These are phyloP conservation scores for Polygonum aviculare DNA, from an alignment of 148 eudicot genomes.

Conservation along the genomic window DNA sequence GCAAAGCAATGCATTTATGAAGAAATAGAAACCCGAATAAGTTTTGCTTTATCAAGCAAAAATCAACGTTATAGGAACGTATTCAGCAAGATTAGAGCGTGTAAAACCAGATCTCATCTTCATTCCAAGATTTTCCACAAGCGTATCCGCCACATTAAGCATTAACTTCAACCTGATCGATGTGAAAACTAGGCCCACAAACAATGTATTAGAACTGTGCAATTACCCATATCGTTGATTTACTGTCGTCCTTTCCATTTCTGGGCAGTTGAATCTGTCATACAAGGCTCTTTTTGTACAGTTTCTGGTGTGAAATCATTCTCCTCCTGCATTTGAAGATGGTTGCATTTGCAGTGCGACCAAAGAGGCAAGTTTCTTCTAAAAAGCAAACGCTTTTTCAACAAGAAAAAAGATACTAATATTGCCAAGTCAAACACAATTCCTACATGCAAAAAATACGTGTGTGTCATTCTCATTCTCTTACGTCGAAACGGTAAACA, in stretches of 20 bases:
- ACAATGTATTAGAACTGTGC: neutral
- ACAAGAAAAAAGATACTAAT: neutral
- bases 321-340: neutral
- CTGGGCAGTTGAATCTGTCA: conserved; percentile 7
- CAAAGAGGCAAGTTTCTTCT: neutral
- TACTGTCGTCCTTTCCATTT: neutral
- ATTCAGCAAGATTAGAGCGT: conserved; percentile 1
- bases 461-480: neutral
- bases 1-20: neutral
- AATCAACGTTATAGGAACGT: neutral
- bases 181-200: neutral
- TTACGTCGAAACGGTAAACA: neutral
- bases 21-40: neutral
- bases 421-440: neutral
- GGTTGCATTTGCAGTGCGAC: neutral
- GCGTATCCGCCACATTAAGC: neutral
- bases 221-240: neutral
- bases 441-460: neutral
- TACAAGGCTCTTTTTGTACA: neutral
- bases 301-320: neutral
- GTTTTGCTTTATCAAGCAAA: neutral
- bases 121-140: neutral
- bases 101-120: neutral
- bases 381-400: neutral
- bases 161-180: neutral